phyloP scores from a whole-genome alignment of 352 stramenopile species.

The Aphanomyces euteiches region DNA sequence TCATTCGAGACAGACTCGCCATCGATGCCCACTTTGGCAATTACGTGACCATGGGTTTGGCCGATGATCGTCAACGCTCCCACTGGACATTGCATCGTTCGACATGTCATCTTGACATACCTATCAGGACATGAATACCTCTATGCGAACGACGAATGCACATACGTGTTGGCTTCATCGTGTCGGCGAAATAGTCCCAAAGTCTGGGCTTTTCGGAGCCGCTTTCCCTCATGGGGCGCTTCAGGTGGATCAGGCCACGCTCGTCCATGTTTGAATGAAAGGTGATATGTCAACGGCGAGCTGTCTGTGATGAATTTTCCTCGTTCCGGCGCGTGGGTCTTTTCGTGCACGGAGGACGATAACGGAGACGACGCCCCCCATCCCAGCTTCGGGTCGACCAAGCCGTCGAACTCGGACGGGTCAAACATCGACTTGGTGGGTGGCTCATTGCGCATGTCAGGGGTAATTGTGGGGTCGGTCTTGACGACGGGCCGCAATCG shows the following conservation, averaged over 20 bases:
- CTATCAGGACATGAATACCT: too few relatives aligned
- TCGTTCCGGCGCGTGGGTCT: not conserved
- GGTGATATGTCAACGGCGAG: constrained; percentile 56
- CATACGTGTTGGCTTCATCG: constrained; percentile 56
- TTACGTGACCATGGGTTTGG: constrained; percentile 64
- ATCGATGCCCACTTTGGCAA: constrained; percentile 65
- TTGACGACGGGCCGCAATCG: too few relatives aligned
- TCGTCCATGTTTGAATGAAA: constrained; percentile 68
- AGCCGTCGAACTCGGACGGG: too few relatives aligned
- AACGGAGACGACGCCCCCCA: too few relatives aligned
- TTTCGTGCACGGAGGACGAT: not conserved
- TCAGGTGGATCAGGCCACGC: constrained; percentile 68
- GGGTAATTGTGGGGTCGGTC: too few relatives aligned
- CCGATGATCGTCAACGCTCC: constrained; percentile 66
- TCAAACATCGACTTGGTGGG: too few relatives aligned
- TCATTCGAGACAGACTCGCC: constrained; percentile 74
- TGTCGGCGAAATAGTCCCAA: constrained; percentile 76
- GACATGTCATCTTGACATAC: constrained; percentile 53
- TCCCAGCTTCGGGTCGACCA: too few relatives aligned
- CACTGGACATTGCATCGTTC: constrained; percentile 63
- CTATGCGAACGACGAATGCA: too few relatives aligned
- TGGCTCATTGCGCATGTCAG: too few relatives aligned
- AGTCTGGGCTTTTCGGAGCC: constrained; percentile 53
- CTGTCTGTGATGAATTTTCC: constrained; percentile 38
- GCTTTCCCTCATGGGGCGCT: constrained; percentile 48